These are phyloP conservation scores for Phaeophleospora eucalypticola DNA, from an alignment of 2,329 filamentous ascomycete genomes.

Conservation along the genomic window DNA sequence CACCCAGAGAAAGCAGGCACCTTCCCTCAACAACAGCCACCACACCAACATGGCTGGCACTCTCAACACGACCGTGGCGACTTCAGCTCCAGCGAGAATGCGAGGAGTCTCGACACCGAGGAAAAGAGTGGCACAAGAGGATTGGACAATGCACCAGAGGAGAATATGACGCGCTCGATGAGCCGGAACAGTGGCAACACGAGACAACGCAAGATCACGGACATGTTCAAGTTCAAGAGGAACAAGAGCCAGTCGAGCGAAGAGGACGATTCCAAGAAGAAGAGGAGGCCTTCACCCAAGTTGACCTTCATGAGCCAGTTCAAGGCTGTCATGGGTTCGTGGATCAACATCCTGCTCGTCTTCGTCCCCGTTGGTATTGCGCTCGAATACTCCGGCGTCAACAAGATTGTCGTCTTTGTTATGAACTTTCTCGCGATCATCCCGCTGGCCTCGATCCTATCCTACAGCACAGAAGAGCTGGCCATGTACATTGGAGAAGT, in stretches of 20 bases:
- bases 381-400: slow-evolving; percentile 60
- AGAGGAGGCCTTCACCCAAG: slow-evolving; percentile 27
- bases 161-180: slow-evolving; percentile 8
- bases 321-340: slow-evolving; percentile 73
- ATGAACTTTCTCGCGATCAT: slow-evolving; percentile 94
- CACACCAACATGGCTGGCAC: neutral
- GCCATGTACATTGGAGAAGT: slow-evolving; percentile 74
- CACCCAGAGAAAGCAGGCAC: slow-evolving; percentile 21
- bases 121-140: slow-evolving; percentile 7
- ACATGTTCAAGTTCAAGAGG: too few species aligned
- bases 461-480: slow-evolving; percentile 87
- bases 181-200: slow-evolving; percentile 12
- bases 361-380: slow-evolving; percentile 74
- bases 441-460: slow-evolving; percentile 79
- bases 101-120: slow-evolving; percentile 4
- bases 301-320: slow-evolving; percentile 49
- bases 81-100: slow-evolving; percentile 13
- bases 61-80: slow-evolving; percentile 4
- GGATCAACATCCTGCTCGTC: slow-evolving; percentile 78
- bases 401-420: slow-evolving; percentile 63
- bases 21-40: slow-evolving; percentile 17
- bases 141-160: slow-evolving; percentile 9
- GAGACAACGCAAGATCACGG: slow-evolving; percentile 25
- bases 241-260: slow-evolving; percentile 20
- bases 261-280: slow-evolving; percentile 14